Percentiles rank a stretch among this genome's conserved stretches.
Conservation (phyloP, 768 basidiomycete species). For the Gymnopilus dilepis region DNA sequence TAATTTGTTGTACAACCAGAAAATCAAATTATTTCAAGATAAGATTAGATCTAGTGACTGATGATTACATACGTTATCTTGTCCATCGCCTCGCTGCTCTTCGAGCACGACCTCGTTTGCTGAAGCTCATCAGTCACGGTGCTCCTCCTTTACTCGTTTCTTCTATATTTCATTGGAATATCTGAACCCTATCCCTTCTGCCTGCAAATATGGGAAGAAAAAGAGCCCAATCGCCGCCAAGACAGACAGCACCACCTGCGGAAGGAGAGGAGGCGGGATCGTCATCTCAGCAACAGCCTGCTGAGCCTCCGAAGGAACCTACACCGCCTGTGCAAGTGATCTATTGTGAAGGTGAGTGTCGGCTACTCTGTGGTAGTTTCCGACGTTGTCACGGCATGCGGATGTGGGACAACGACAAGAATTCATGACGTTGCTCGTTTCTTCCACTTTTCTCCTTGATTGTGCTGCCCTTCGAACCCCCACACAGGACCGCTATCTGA, state of each 20-base stretch:
- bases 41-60: constrained; percentile 23
- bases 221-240: constrained; percentile 32
- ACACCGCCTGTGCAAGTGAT: constrained; percentile 62
- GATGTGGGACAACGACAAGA: no score
- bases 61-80: not conserved
- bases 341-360: constrained; percentile 64
- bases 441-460: not conserved
- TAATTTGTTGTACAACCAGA: constrained; percentile 1
- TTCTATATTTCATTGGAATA: not conserved
- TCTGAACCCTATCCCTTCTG: not conserved
- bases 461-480: not conserved
- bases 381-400: not conserved
- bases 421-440: not conserved
- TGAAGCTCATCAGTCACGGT: not conserved
- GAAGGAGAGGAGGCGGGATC: constrained; percentile 26
- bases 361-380: no score
- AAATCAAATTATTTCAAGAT: not conserved
- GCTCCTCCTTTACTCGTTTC: not conserved
- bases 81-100: not conserved
- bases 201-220: constrained; percentile 28
- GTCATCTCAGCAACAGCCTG: constrained; percentile 31
- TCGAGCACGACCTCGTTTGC: not conserved
- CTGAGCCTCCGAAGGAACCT: constrained; percentile 47
- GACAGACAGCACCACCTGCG: constrained; percentile 32
- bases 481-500: not conserved